Conservation (phyloP, 2,329 filamentous ascomycete species). For the Ascocoryne sarcoides region DNA sequence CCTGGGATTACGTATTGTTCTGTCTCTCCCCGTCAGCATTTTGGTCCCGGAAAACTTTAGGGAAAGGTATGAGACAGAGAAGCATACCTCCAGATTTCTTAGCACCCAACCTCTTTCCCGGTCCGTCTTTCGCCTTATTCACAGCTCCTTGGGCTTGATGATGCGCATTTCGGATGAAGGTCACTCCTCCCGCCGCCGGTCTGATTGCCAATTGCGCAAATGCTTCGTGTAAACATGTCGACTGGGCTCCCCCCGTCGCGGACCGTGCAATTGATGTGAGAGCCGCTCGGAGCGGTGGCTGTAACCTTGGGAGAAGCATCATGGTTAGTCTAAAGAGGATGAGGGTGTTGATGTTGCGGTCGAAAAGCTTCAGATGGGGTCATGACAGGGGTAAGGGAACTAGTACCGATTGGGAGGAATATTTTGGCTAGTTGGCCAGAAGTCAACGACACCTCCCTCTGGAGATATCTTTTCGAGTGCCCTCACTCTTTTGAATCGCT, state of each 20-base stretch:
- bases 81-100: conserved; percentile 78
- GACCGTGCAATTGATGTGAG: conserved; percentile 25
- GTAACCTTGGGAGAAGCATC: conserved; percentile 38
- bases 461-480: neutral
- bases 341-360: conserved; percentile 2
- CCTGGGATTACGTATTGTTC: conserved; percentile 90
- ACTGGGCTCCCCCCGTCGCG: conserved; percentile 5
- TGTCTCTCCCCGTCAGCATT: conserved; percentile 28
- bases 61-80: too few relatives aligned
- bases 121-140: conserved; percentile 61
- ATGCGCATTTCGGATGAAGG: conserved; percentile 26
- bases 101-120: conserved; percentile 83
- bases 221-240: conserved; percentile 23
- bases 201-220: conserved; percentile 23
- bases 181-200: conserved; percentile 7
- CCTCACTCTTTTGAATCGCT: neutral
- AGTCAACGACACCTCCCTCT: neutral
- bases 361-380: neutral
- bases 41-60: too few relatives aligned
- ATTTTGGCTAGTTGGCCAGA: neutral
- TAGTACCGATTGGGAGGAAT: too few relatives aligned
- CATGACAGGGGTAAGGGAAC: too few relatives aligned
- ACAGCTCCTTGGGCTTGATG: conserved; percentile 57
- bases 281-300: conserved; percentile 35
- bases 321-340: too few relatives aligned